Percentiles rank a stretch among this genome's conserved stretches.
These are phyloP conservation scores for Hypomyces rosellus DNA, from an alignment of 2,329 filamentous ascomycete species.

Conservation along the genomic window DNA sequence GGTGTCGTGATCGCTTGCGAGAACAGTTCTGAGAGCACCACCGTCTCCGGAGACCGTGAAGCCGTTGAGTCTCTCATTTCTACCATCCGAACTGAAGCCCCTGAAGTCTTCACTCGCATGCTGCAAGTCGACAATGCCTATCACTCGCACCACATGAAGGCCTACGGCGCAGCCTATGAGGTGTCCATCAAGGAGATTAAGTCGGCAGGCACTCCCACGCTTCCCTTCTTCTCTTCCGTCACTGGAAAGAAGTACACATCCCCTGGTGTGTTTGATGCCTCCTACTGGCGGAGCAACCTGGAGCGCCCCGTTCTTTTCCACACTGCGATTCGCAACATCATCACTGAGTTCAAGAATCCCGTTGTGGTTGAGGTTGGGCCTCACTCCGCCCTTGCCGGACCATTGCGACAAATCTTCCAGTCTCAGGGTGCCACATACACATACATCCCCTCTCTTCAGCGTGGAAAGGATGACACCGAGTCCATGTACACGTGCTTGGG, in stretches of 20 bases:
- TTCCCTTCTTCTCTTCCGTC: background rate
- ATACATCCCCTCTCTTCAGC: background rate
- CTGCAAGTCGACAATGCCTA: conserved; percentile 10
- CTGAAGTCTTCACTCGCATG: background rate
- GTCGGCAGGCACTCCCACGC: background rate
- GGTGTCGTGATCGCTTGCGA: background rate
- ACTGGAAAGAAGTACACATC: background rate
- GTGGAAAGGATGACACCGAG: background rate
- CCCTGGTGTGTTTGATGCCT: background rate
- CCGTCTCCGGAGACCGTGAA: background rate
- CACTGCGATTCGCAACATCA: background rate
- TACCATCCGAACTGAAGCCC: background rate
- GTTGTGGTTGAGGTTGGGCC: background rate
- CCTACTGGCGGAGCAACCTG: background rate
- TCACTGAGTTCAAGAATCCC: background rate
- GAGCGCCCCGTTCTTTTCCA: background rate
- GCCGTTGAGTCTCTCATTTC: background rate
- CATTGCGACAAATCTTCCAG: background rate
- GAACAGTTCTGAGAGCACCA: background rate
- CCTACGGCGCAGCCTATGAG: background rate
- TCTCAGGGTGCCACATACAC: background rate
- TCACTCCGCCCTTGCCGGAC: background rate
- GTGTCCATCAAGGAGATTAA: background rate
- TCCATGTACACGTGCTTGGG: background rate
- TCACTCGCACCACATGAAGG: conserved; percentile 10